Conservation (phyloP, 78 protist species). For the slime mould (Dictyostelium discoideum) region dicty_2.7 NC_007088.5:3209501-3210000, state of each 20-base stretch:
- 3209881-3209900: not conserved
- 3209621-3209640: constrained; percentile 95
- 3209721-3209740: constrained; percentile 61
- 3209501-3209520: constrained; percentile 85
- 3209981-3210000: too few species aligned
- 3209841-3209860: too few species aligned
- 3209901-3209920: too few species aligned
- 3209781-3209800: not conserved
- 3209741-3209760: constrained; percentile 74
- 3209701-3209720: constrained; percentile 78
- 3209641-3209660: constrained; percentile 72
- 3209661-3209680: constrained; percentile 79
- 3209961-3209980: too few species aligned
- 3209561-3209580: constrained; percentile 87
- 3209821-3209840: not conserved
- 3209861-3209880: too few species aligned
- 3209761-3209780: constrained; percentile 15
- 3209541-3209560: constrained; percentile 95
- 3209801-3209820: not conserved
- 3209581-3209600: constrained; percentile 95
- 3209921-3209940: too few species aligned
- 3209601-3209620: constrained; percentile 95
- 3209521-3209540: constrained; percentile 96
- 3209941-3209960: too few species aligned
- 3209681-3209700: constrained; percentile 84